Evolutionary conservation across 2,329 filamentous ascomycete genomes (phyloP).

Genomic region (Exutisphaerella laricina): DNA sequence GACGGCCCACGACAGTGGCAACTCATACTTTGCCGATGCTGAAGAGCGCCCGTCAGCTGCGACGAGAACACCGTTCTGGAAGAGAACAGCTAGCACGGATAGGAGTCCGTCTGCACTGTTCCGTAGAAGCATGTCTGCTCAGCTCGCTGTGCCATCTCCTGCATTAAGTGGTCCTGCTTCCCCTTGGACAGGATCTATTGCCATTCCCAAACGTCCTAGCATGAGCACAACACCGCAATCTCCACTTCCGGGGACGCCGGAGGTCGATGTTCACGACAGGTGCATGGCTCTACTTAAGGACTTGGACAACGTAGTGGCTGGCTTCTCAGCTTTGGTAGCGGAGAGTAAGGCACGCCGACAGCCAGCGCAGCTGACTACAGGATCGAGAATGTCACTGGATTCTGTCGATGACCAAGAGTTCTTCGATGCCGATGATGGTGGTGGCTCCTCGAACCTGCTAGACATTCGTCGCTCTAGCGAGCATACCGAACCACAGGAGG

Average conservation of each 20-base stretch:
- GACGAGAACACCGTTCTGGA: conserved; percentile 81
- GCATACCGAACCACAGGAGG: conserved; percentile 56
- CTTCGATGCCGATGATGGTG: conserved; percentile 78
- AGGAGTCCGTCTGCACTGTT: conserved; percentile 40
- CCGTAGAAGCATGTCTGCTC: conserved; percentile 48
- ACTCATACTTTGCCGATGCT: conserved; percentile 36
- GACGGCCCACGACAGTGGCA: conserved; percentile 36
- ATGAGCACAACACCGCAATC: conserved; percentile 19
- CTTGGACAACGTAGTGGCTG: conserved; percentile 73
- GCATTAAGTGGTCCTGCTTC: conserved; percentile 26
- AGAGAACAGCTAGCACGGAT: conserved; percentile 64
- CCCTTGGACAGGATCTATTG: conserved; percentile 33
- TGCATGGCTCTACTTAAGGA: conserved; percentile 78
- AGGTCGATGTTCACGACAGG: conserved; percentile 64
- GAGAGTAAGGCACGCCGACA: conserved; percentile 74
- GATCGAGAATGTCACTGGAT: conserved; percentile 66
- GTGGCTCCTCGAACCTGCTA: conserved; percentile 57
- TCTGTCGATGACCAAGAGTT: conserved; percentile 82
- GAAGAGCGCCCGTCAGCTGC: conserved; percentile 21
- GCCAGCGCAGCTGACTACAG: conserved; percentile 40
- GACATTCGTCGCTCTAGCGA: conserved; percentile 69
- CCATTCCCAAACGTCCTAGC: conserved; percentile 33
- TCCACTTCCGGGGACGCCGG: conserved; percentile 14
- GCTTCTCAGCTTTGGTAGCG: conserved; percentile 71
- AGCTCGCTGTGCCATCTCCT: conserved; percentile 47